These are phyloP conservation scores for Rhytidiadelphus loreus DNA, from an alignment of 225 moss, liverwort and hornwort species.

Conservation along the genomic window DNA sequence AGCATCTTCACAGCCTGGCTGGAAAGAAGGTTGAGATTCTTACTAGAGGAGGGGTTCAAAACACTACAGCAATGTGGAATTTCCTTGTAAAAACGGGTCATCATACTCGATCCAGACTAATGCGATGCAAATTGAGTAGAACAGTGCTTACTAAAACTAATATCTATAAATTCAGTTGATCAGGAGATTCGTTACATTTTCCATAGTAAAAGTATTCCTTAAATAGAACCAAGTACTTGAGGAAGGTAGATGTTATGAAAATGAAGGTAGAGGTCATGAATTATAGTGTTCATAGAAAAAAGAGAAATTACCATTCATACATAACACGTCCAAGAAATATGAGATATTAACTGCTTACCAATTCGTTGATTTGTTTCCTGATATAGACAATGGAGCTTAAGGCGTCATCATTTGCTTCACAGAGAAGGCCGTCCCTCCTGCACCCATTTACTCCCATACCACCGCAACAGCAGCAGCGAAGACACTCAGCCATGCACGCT, in stretches of 20 bases:
- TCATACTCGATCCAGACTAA: background rate
- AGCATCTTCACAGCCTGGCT: background rate
- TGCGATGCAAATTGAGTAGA: background rate
- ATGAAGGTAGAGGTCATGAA: background rate
- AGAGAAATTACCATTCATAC: background rate
- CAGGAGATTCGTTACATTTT: background rate
- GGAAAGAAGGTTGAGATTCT: background rate
- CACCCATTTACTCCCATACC: background rate
- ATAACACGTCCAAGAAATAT: background rate
- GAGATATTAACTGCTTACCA: background rate
- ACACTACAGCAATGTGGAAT: background rate
- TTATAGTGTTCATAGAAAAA: background rate
- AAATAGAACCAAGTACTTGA: background rate
- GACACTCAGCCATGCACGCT: conserved; percentile 8
- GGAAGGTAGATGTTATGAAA: background rate
- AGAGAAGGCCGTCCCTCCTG: background rate
- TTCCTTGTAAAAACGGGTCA: background rate
- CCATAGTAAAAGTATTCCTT: background rate
- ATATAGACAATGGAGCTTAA: conserved; percentile 2
- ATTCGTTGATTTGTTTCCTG: background rate
- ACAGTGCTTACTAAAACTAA: background rate
- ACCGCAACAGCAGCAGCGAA: background rate
- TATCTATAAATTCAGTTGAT: background rate
- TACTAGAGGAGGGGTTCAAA: background rate
- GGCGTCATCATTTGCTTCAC: background rate